Evolutionary conservation across 257 asterid genomes (phyloP).

Genomic region (Solanum corneliomulleri): DNA sequence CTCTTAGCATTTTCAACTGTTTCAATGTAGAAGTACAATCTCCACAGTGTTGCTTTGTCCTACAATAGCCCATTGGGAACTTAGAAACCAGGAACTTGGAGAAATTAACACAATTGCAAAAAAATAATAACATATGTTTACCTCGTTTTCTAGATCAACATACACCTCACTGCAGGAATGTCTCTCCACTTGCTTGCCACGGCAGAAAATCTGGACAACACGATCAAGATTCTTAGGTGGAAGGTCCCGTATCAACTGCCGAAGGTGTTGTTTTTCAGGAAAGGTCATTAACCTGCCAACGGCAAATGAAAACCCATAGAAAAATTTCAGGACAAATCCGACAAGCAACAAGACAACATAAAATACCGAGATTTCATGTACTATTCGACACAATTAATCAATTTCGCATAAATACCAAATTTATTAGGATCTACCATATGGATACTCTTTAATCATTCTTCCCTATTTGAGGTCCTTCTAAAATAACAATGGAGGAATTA

Average conservation of each 20-base stretch:
- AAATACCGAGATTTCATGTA: background rate
- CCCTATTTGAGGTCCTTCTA: background rate
- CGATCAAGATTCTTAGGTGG: constrained; percentile 48
- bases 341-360: background rate
- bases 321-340: background rate
- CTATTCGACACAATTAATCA: background rate
- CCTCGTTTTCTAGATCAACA: constrained; percentile 53
- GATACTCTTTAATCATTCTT: background rate
- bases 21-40: constrained; percentile 43
- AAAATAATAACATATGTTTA: background rate
- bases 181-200: constrained; percentile 6
- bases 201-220: constrained; percentile 43
- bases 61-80: constrained; percentile 9
- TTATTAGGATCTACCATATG: background rate
- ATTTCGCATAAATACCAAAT: background rate
- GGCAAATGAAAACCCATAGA: background rate
- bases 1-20: constrained; percentile 20
- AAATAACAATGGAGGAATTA: background rate
- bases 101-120: background rate
- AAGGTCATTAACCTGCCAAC: constrained; percentile 50
- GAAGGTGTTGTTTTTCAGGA: constrained; percentile 48
- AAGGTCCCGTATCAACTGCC: constrained; percentile 32
- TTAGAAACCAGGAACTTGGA: background rate
- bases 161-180: constrained; percentile 19
- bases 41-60: constrained; percentile 63